Conservation (phyloP, 2,329 filamentous ascomycete species). For the Botrytis fragariae region DNA sequence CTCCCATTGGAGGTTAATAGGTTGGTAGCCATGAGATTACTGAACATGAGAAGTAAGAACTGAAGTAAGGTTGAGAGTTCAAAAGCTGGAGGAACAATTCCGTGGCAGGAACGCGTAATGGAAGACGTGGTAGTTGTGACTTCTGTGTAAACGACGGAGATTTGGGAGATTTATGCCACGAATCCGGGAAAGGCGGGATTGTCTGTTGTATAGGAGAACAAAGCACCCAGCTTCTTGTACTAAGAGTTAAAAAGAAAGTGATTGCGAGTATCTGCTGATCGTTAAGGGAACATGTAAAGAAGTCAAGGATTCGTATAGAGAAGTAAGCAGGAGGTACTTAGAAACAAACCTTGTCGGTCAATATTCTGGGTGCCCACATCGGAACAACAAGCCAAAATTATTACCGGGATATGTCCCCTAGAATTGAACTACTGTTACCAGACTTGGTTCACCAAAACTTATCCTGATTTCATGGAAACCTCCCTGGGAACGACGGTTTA, state of each 20-base stretch:
- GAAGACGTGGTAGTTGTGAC: background rate
- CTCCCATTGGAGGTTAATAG: slow-evolving; percentile 5
- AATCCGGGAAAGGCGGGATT: background rate
- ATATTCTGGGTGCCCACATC: background rate
- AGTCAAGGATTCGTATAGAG: background rate
- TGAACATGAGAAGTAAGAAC: background rate
- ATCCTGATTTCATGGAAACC: background rate
- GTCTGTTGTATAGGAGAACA: background rate
- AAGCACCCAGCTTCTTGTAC: background rate
- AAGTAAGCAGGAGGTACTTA: background rate
- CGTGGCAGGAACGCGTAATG: background rate
- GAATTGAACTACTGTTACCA: background rate
- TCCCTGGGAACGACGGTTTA: too few relatives aligned
- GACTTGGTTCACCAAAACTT: background rate
- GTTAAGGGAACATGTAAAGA: background rate
- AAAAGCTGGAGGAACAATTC: background rate
- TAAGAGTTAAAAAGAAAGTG: background rate
- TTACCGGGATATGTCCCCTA: background rate
- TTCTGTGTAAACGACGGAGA: background rate
- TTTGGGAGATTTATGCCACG: background rate
- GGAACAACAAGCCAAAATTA: background rate
- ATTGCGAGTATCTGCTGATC: background rate
- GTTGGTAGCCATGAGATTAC: slow-evolving; percentile 1
- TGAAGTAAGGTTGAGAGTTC: background rate
- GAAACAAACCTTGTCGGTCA: background rate